phyloP scores from a whole-genome alignment of 1,284 basidiomycete species.

The Omphalotus olearius region DNA sequence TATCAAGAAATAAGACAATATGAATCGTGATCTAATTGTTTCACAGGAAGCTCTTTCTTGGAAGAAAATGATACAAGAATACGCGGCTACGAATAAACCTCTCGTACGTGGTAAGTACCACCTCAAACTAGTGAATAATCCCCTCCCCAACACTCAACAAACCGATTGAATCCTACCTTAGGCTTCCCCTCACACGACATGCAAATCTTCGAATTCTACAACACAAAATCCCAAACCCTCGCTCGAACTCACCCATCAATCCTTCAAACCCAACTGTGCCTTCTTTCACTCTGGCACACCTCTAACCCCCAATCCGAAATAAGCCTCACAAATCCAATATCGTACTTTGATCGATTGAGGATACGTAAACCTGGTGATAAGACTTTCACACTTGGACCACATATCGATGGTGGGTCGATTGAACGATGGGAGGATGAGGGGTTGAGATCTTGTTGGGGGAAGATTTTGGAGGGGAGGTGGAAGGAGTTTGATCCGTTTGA shows the following conservation, averaged over 20 bases:
- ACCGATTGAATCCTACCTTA: too few species aligned
- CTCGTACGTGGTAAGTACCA: constrained; percentile 16
- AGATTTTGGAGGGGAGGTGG: constrained; percentile 55
- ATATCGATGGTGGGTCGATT: constrained; percentile 71
- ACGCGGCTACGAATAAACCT: constrained; percentile 48
- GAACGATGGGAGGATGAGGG: constrained; percentile 77
- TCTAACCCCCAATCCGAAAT: constrained; percentile 43
- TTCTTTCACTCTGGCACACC: constrained; percentile 59
- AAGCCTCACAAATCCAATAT: constrained; percentile 55
- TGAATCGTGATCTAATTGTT: not conserved
- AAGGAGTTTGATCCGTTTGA: constrained; percentile 57
- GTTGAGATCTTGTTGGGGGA: constrained; percentile 53
- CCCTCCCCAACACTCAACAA: too few species aligned
- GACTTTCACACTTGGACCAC: constrained; percentile 60
- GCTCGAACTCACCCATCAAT: constrained; percentile 53
- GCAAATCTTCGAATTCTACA: constrained; percentile 73
- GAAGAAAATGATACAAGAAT: constrained; percentile 56
- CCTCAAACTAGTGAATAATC: too few species aligned
- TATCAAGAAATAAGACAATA: not conserved
- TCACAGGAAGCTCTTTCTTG: constrained; percentile 54
- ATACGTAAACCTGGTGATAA: constrained; percentile 72
- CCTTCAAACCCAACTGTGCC: constrained; percentile 45
- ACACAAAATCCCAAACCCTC: constrained; percentile 54
- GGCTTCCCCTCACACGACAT: constrained; percentile 66
- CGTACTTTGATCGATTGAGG: constrained; percentile 74